A percentile compares a stretch with the other conserved stretches of the same genome.
These are phyloP conservation scores for Quercus variabilis DNA, from an alignment of 306 rosid species.

Conservation along the genomic window DNA sequence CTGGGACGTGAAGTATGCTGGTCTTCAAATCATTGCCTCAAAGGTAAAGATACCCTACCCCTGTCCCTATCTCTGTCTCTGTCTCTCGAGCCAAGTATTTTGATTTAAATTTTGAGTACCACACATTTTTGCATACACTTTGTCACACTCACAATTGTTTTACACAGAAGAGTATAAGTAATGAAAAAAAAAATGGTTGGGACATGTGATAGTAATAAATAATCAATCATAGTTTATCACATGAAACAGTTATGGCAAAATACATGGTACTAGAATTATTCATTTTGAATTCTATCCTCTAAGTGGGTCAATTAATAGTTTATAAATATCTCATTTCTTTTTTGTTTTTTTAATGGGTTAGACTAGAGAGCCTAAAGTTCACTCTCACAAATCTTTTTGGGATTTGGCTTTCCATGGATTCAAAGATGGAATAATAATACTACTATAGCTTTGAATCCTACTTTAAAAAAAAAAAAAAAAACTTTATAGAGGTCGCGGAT, in stretches of 20 bases:
- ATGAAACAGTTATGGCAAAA: too few relatives aligned
- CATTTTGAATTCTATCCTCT: background rate
- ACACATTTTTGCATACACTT: too few relatives aligned
- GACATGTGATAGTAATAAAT: too few relatives aligned
- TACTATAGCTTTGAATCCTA: background rate
- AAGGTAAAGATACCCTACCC: slow-evolving; percentile 42
- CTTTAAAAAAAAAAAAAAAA: background rate
- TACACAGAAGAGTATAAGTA: accelerated
- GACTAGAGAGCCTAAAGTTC: slow-evolving; percentile 2
- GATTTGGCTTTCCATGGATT: slow-evolving; percentile 33
- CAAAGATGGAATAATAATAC: slow-evolving; percentile 21
- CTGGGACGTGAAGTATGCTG: slow-evolving; percentile 98
- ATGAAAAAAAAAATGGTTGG: too few relatives aligned
- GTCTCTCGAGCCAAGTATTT: background rate
- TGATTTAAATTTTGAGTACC: too few relatives aligned
- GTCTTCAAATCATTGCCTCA: slow-evolving; percentile 75
- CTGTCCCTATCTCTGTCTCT: background rate
- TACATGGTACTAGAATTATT: too few relatives aligned
- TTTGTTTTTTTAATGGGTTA: background rate
- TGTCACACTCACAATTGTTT: too few relatives aligned
- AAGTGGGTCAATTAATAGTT: slow-evolving; percentile 16
- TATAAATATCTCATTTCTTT: background rate
- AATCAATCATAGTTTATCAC: accelerated
- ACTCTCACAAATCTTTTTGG: slow-evolving; percentile 10
- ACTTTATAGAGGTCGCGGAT: slow-evolving; percentile 9